Conservation (phyloP, 352 stramenopile species). For the Salisapilia sapeloensis region DNA sequence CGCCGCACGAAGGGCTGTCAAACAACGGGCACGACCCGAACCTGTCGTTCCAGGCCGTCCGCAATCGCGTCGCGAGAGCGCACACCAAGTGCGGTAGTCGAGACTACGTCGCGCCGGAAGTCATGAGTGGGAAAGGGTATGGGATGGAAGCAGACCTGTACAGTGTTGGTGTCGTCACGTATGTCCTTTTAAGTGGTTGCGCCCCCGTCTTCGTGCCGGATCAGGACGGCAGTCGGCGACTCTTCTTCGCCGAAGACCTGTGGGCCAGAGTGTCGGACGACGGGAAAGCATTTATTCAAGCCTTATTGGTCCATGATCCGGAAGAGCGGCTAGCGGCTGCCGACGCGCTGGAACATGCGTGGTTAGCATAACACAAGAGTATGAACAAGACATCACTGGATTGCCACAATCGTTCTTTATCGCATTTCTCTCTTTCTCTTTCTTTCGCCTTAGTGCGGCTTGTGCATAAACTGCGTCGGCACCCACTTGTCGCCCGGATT, state of each 20-base stretch:
- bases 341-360: conserved; percentile 56
- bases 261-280: conserved; percentile 40
- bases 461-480: conserved; percentile 56
- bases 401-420: too few relatives aligned
- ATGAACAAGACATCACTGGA: conserved; percentile 1
- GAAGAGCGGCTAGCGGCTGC: conserved; percentile 51
- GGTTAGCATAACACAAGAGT: conserved; percentile 10
- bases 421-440: too few relatives aligned
- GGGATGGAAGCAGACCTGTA: conserved; percentile 89
- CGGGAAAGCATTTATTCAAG: conserved; percentile 52
- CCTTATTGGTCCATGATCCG: conserved; percentile 54
- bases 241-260: conserved; percentile 58
- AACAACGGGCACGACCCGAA: conserved; percentile 34
- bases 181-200: conserved; percentile 73
- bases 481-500: conserved; percentile 24
- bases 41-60: conserved; percentile 13
- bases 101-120: conserved; percentile 70
- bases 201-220: conserved; percentile 55
- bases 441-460: conserved; percentile 79
- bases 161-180: conserved; percentile 86
- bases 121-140: conserved; percentile 84
- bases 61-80: conserved; percentile 46
- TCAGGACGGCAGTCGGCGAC: conserved; percentile 38
- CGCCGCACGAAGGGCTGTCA: conserved; percentile 48
- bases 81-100: conserved; percentile 75